Conservation (phyloP, 139 green algal species). For the Asterochloris sp. region DNA sequence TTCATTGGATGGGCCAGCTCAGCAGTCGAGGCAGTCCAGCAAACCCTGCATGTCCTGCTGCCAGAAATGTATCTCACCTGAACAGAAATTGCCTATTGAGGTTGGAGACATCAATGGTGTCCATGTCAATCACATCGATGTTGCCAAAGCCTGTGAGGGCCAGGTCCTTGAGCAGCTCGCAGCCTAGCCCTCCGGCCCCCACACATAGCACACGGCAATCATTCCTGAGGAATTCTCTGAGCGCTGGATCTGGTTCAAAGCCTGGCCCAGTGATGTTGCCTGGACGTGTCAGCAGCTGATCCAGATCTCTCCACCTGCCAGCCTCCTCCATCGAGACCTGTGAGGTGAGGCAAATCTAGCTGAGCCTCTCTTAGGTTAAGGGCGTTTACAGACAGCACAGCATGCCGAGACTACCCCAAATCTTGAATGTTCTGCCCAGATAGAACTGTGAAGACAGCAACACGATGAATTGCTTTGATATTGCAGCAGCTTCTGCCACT, state of each 20-base stretch:
- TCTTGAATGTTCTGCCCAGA: too few species aligned
- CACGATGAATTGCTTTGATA: too few species aligned
- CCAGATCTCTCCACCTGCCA: slow-evolving; percentile 69
- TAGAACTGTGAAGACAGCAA: too few species aligned
- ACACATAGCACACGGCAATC: slow-evolving; percentile 39
- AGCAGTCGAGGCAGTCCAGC: neutral
- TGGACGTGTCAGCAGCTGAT: slow-evolving; percentile 67
- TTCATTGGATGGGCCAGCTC: neutral
- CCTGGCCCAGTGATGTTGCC: slow-evolving; percentile 80
- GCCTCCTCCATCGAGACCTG: slow-evolving; percentile 12
- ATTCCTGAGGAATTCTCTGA: slow-evolving; percentile 66
- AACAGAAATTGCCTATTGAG: slow-evolving; percentile 99
- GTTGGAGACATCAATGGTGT: slow-evolving; percentile 99
- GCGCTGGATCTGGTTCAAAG: slow-evolving; percentile 75
- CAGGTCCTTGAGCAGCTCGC: slow-evolving; percentile 98
- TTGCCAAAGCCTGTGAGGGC: slow-evolving; percentile 92
- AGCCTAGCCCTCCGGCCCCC: slow-evolving; percentile 88
- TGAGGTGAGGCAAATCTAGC: too few species aligned
- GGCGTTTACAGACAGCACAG: too few species aligned
- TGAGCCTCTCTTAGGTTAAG: too few species aligned
- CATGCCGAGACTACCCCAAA: too few species aligned
- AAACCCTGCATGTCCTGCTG: neutral
- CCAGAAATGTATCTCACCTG: slow-evolving; percentile 40
- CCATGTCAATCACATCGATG: slow-evolving; percentile 99
- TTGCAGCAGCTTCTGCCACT: too few species aligned